Evolutionary conservation across 2,329 filamentous ascomycete species (phyloP).

Genomic region (Curvularia spicifera): DNA sequence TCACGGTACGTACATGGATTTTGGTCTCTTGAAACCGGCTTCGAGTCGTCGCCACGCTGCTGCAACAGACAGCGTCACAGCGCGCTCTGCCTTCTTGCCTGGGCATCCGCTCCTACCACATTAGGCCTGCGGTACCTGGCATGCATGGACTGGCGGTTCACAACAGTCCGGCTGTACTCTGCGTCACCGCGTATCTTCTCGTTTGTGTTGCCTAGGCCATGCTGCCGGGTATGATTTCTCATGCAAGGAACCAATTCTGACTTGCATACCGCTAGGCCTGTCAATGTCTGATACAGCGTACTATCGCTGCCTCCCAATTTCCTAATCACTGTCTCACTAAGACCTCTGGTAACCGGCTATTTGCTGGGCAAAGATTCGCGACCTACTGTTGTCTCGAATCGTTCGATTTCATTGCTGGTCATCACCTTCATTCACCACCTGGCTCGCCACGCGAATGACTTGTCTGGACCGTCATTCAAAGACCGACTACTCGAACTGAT

Average conservation of each 20-base stretch:
- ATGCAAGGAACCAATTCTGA: slow-evolving; percentile 42
- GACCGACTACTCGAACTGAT: slow-evolving; percentile 10
- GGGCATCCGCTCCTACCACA: slow-evolving; percentile 18
- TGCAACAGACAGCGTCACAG: slow-evolving; percentile 47
- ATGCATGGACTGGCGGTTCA: slow-evolving; percentile 9
- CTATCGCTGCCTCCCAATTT: slow-evolving; percentile 12
- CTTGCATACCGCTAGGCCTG: slow-evolving; percentile 30
- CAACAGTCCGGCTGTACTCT: slow-evolving; percentile 18
- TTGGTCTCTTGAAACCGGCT: slow-evolving; percentile 41
- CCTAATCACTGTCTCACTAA: slow-evolving; percentile 27
- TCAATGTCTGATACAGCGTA: slow-evolving; percentile 32
- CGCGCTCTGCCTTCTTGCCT: slow-evolving; percentile 24
- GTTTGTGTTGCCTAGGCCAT: slow-evolving; percentile 29
- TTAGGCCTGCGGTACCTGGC: slow-evolving; percentile 12
- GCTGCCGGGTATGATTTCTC: slow-evolving; percentile 24
- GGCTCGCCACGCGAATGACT: slow-evolving; percentile 15
- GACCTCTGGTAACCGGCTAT: slow-evolving; percentile 22
- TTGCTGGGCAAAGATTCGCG: slow-evolving; percentile 38
- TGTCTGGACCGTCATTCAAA: slow-evolving; percentile 19
- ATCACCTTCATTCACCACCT: slow-evolving; percentile 17
- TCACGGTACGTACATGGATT: slow-evolving; percentile 44
- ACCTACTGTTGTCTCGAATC: slow-evolving; percentile 28
- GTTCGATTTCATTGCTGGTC: slow-evolving; percentile 26
- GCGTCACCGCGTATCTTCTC: slow-evolving; percentile 26
- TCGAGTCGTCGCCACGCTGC: slow-evolving; percentile 34